Conservation (phyloP, 2,329 filamentous ascomycete species). For the Beauveria medogensis region DNA sequence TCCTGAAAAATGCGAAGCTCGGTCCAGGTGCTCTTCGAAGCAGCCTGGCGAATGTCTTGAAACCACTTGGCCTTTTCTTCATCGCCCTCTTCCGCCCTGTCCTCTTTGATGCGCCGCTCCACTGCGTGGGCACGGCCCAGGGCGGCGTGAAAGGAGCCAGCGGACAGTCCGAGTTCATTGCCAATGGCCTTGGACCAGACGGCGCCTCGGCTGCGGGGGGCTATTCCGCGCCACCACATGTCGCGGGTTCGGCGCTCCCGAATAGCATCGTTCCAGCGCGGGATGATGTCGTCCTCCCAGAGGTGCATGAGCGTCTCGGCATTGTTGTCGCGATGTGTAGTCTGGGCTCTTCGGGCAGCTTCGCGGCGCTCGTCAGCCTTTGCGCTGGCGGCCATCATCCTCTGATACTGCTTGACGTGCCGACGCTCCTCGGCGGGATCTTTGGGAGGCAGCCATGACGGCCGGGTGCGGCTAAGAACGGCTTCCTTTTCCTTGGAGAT, state of each 20-base stretch:
- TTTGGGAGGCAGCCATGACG: conserved; percentile 80
- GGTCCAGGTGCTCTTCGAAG: conserved; percentile 55
- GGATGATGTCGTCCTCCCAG: conserved; percentile 71
- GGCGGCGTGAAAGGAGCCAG: conserved; percentile 62
- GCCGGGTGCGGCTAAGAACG: conserved; percentile 69
- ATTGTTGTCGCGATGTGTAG: conserved; percentile 45
- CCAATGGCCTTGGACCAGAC: conserved; percentile 67
- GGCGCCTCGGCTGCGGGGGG: conserved; percentile 58
- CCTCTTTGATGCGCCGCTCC: conserved; percentile 46
- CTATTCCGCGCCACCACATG: conserved; percentile 75
- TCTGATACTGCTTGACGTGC: conserved; percentile 78
- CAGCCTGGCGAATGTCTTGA: conserved; percentile 55
- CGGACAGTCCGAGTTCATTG: conserved; percentile 61
- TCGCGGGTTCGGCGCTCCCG: conserved; percentile 62
- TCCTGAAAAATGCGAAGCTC: conserved; percentile 66
- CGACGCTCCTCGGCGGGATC: conserved; percentile 84
- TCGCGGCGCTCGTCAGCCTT: conserved; percentile 54
- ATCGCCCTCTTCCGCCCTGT: conserved; percentile 46
- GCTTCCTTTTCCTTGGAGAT: conserved; percentile 83
- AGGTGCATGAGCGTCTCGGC: conserved; percentile 49
- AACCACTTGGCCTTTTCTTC: conserved; percentile 52
- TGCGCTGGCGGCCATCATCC: conserved; percentile 63
- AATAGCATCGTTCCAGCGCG: conserved; percentile 66
- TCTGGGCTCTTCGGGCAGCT: conserved; percentile 41
- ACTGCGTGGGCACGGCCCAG: conserved; percentile 57